These are phyloP conservation scores for Penicillium bialowiezense DNA, from an alignment of 495 filamentous ascomycete species.

Conservation along the genomic window DNA sequence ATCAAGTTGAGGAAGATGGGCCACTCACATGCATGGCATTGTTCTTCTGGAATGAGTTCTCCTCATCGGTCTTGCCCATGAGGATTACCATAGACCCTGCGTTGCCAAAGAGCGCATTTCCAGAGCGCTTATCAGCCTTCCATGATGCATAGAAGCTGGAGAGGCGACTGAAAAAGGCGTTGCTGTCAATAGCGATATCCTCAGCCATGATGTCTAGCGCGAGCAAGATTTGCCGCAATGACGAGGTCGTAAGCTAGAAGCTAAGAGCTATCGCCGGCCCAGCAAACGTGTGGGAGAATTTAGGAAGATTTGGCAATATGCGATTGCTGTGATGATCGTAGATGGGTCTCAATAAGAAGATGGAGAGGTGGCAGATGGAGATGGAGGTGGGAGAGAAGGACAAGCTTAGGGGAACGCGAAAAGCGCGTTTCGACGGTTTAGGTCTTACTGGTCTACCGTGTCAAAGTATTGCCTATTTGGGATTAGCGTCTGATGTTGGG, in stretches of 20 bases:
- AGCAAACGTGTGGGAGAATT: neutral
- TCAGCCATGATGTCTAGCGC: constrained; percentile 44
- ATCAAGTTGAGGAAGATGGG: no score
- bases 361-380: neutral
- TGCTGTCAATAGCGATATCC: constrained; percentile 88
- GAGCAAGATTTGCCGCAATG: constrained; percentile 19
- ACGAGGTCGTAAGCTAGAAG: constrained; percentile 1
- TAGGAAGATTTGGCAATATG: neutral
- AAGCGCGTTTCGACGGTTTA: constrained; percentile 26
- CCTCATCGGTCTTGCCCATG: constrained; percentile 92
- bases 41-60: constrained; percentile 81
- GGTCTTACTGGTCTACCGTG: constrained; percentile 15
- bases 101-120: constrained; percentile 76
- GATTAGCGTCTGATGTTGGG: constrained; percentile 7
- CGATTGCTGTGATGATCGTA: neutral
- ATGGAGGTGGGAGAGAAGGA: constrained; percentile 3
- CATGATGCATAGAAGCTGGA: constrained; percentile 82
- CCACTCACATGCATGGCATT: constrained; percentile 87
- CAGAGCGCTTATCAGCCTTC: constrained; percentile 86
- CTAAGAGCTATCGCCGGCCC: constrained; percentile 1
- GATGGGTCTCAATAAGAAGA: neutral
- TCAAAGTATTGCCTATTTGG: constrained; percentile 22
- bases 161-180: constrained; percentile 86
- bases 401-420: constrained; percentile 23
- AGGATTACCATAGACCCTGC: constrained; percentile 81